Percentiles rank a stretch among this genome's conserved stretches.
phyloP scores from a whole-genome alignment of 768 basidiomycete species.

The Termitomyces sp. region DNA sequence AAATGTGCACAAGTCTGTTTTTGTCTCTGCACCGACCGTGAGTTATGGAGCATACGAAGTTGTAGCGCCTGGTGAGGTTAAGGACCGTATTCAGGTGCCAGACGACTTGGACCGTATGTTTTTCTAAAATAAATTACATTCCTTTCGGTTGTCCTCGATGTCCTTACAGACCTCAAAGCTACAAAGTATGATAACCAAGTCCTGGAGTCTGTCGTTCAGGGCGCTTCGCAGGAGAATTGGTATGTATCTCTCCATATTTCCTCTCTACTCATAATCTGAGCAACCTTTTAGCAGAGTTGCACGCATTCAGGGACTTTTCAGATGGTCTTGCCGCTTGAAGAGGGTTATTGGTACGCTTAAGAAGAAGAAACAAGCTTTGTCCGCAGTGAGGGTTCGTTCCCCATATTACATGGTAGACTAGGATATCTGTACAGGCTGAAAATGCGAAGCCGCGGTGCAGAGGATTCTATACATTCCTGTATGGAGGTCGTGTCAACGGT shows the following conservation, averaged over 20 bases:
- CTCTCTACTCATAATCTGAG: background rate
- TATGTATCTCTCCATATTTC: background rate
- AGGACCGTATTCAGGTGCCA: too few relatives aligned
- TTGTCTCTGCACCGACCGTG: background rate
- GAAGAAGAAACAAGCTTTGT: background rate
- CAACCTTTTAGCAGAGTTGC: background rate
- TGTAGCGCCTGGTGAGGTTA: too few relatives aligned
- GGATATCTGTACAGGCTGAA: background rate
- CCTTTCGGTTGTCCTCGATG: background rate
- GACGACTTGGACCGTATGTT: background rate
- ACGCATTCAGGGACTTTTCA: background rate
- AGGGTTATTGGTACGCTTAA: background rate
- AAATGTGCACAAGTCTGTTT: background rate
- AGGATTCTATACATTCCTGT: background rate
- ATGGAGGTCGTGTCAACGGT: background rate
- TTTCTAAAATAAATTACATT: too few relatives aligned
- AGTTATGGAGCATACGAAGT: background rate
- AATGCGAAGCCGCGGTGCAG: background rate
- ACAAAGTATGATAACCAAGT: background rate
- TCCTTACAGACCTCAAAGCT: background rate
- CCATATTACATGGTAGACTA: background rate
- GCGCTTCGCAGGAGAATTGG: background rate
- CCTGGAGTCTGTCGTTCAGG: background rate
- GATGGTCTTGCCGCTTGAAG: background rate
- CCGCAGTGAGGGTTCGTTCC: background rate